Base-by-base conservation (phyloP, 805 yeast genomes). In the Ogataea siamensis region DNA sequence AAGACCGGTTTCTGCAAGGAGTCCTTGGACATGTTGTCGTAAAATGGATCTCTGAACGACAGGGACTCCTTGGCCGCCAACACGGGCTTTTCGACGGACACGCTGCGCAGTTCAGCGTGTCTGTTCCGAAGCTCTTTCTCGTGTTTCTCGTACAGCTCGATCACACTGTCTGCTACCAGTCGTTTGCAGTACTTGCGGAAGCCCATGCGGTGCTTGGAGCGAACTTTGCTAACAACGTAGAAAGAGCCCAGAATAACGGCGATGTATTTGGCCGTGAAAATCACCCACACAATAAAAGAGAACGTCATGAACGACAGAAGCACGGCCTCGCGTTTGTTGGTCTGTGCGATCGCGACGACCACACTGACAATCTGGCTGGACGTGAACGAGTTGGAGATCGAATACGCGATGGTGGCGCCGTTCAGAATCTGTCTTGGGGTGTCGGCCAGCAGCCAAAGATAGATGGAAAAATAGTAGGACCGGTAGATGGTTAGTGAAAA, bases 391-490 rank as follows among this genome's bases (percentile, higher is more conserved):
- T 66, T 71, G 11, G 74, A 73, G 22, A 69, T 64, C 1, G 78
- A 65, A 25, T 73, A 77, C 39, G 76, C 76, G 47, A 66, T 67
- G 7, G 96, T 86, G 49, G 84, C 65, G 18, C 88, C 83, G 55
- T 87, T 87, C 45, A 87, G 74, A 1, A 85, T 80, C 61, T 87
- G 96, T 61, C 96, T 76, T 16, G 96, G 96, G 12, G 88, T 72
- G 49, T 87, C 95, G 0, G 95, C 88, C 30, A 85, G 64, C 7
- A 87, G 51, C 48, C 87, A 71, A 31, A 67, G 68, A 30, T 76
- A 64, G 10, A 83, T 51, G 47, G 77, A 82, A 37, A 76, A 74
- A 50, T 83, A 80, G 37, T 83, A 64, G 33, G 84, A 79, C 46
- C 74, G 75, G 59, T 76, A 85, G 3, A 80, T 71, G 47, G 73